These are phyloP conservation scores for Moricandia moricandioides DNA, from an alignment of 345 rosid genomes.

Conservation along the genomic window DNA sequence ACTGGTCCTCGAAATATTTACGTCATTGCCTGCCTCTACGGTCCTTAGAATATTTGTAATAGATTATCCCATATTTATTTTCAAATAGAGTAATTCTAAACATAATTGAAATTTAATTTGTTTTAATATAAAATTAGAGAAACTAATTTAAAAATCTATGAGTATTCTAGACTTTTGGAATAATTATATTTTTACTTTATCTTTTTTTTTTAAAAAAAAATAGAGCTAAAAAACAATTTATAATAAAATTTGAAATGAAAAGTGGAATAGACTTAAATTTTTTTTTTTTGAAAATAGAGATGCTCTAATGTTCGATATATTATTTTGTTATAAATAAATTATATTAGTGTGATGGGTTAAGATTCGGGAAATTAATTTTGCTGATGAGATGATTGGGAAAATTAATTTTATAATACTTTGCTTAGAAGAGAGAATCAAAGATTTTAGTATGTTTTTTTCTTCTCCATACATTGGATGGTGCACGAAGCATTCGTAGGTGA, in stretches of 20 bases:
- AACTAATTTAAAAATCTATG: background rate
- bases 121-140: background rate
- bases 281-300: background rate
- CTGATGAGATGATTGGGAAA: background rate
- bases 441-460: conserved; percentile 10
- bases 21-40: conserved; percentile 35
- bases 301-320: background rate
- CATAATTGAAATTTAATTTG: background rate
- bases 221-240: background rate
- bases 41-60: background rate
- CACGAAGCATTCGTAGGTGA: conserved; percentile 14
- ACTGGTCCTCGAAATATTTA: conserved; percentile 42
- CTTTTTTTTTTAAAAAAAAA: too few species aligned
- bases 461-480: conserved; percentile 29
- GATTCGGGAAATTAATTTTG: background rate
- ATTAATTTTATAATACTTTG: background rate
- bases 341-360: conserved; percentile 8
- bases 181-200: background rate
- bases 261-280: background rate
- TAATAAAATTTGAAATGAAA: background rate
- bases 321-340: background rate
- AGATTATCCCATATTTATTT: background rate
- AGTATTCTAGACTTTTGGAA: background rate
- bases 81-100: background rate
- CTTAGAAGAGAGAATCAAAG: background rate